Evolutionary conservation across 805 yeast species (phyloP).

Genomic region (Zygosaccharomyces rouxii): DNA sequence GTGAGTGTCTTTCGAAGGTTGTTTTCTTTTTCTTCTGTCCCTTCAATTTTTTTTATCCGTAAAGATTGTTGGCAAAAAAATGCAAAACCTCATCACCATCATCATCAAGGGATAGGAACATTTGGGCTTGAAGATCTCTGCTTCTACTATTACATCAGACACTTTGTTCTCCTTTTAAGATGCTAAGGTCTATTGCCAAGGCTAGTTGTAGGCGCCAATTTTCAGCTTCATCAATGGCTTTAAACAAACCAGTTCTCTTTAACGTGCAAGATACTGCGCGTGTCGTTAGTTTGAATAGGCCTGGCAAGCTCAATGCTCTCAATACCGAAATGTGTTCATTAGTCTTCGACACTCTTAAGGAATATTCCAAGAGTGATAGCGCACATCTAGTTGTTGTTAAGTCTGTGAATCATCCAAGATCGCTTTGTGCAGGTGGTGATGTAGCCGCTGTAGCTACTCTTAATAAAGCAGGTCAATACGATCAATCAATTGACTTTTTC

Average conservation of each 20-base stretch:
- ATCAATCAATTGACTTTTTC: constrained; percentile 61
- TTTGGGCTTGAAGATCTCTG: neutral
- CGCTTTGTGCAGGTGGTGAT: constrained; percentile 96
- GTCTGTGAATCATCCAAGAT: constrained; percentile 47
- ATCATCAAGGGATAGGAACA: neutral
- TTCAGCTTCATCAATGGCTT: constrained; percentile 5
- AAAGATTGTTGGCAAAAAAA: neutral
- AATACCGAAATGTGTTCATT: constrained; percentile 68
- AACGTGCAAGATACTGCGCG: constrained; percentile 50
- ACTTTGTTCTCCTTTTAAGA: neutral
- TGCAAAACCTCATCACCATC: neutral
- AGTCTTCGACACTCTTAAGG: constrained; percentile 68
- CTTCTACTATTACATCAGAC: neutral
- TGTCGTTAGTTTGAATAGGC: constrained; percentile 71
- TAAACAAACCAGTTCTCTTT: constrained; percentile 20
- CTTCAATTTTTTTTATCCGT: neutral
- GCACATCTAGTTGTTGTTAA: constrained; percentile 65
- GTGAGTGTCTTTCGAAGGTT: neutral
- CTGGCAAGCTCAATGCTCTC: constrained; percentile 79
- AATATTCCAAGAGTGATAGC: constrained; percentile 65
- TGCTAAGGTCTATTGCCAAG: neutral
- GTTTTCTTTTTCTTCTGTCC: neutral
- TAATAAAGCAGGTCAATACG: constrained; percentile 45
- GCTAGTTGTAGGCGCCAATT: neutral
- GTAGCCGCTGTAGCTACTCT: constrained; percentile 71